Evolutionary conservation across 768 basidiomycete genomes (phyloP).

Genomic region (Sistotremastrum suecicum): DNA sequence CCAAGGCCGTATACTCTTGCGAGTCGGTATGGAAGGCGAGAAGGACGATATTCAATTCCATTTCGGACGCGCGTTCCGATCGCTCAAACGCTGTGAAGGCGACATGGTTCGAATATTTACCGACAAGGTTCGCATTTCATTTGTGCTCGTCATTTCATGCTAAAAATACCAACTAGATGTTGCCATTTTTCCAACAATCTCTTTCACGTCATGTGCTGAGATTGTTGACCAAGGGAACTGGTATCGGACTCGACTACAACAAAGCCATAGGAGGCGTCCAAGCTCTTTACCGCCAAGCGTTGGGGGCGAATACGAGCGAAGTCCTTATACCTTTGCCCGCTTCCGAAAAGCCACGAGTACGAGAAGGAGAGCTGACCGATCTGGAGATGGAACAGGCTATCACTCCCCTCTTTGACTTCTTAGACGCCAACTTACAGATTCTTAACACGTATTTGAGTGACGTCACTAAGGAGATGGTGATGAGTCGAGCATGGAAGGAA

Average conservation of each 20-base stretch:
- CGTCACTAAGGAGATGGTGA: constrained; percentile 79
- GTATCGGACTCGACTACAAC: constrained; percentile 65
- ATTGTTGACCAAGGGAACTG: constrained; percentile 51
- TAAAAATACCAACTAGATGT: constrained; percentile 46
- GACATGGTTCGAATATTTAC: constrained; percentile 96
- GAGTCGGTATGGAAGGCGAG: constrained; percentile 97
- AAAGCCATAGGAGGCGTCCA: constrained; percentile 76
- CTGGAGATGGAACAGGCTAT: constrained; percentile 92
- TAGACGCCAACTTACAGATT: constrained; percentile 84
- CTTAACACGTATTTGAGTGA: constrained; percentile 81
- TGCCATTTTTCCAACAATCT: constrained; percentile 81
- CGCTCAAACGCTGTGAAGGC: constrained; percentile 79
- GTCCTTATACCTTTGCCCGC: constrained; percentile 65
- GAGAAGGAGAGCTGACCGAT: constrained; percentile 76
- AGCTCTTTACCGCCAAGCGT: constrained; percentile 66
- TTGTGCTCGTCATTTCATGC: background rate
- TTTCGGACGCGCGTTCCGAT: constrained; percentile 92
- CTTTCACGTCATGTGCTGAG: constrained; percentile 67
- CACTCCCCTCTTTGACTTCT: constrained; percentile 84
- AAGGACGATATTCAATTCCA: constrained; percentile 96
- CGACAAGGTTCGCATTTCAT: constrained; percentile 60
- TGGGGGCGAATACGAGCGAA: constrained; percentile 52
- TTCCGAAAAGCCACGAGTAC: constrained; percentile 61
- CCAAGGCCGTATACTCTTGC: constrained; percentile 67
- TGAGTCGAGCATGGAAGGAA: constrained; percentile 94